These are phyloP conservation scores for Theobroma cacao DNA, from an alignment of 345 rosid genomes.

Conservation along the genomic window DNA sequence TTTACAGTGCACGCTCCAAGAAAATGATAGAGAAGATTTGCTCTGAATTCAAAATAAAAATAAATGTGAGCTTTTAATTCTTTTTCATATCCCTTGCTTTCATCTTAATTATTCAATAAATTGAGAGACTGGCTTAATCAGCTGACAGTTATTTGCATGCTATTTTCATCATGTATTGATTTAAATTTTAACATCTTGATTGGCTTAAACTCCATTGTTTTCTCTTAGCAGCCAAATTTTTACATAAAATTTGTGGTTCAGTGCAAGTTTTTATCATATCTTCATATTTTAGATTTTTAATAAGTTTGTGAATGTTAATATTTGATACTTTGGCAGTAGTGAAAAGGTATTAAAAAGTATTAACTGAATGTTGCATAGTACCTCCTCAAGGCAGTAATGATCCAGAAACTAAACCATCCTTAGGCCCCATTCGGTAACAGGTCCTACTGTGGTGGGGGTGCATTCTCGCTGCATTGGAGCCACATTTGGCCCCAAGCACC, in stretches of 20 bases:
- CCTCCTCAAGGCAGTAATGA: no score
- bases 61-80: constrained; percentile 45
- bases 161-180: neutral
- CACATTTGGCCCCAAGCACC: no score
- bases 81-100: neutral
- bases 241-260: neutral
- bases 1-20: constrained; percentile 62
- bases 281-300: neutral
- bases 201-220: neutral
- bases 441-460: no score
- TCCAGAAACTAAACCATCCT: no score
- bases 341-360: no score
- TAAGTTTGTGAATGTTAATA: neutral
- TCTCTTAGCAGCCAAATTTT: neutral
- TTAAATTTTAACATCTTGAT: neutral
- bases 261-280: neutral
- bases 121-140: neutral
- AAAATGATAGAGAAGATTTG: constrained; percentile 63
- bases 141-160: neutral
- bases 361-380: no score
- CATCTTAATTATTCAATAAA: neutral
- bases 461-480: no score
- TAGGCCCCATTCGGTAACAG: no score
- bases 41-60: constrained; percentile 62
- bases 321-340: neutral